These are phyloP conservation scores for Pistacia integerrima DNA, from an alignment of 345 rosid genomes.

Conservation along the genomic window DNA sequence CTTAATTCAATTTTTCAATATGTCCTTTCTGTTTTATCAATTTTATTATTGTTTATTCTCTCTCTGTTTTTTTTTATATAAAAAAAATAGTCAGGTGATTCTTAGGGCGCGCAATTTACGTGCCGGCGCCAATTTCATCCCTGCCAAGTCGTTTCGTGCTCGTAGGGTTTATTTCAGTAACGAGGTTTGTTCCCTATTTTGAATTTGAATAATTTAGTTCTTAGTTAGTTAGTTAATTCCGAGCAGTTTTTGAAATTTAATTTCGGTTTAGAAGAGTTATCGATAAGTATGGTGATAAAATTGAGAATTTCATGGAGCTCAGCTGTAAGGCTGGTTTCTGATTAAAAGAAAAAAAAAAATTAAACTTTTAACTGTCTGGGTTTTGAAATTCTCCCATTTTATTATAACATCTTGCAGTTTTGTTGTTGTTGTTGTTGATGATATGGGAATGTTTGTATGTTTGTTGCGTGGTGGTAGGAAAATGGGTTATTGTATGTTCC, in stretches of 20 bases:
- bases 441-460: slow-evolving; percentile 8
- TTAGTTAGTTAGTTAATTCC: neutral
- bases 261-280: neutral
- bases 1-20: neutral
- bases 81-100: slow-evolving; percentile 87
- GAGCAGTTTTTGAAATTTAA: neutral
- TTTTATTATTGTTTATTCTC: neutral
- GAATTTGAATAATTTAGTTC: neutral
- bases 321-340: no score
- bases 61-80: no score
- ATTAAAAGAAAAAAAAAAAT: no score
- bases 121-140: slow-evolving; percentile 83
- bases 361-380: no score
- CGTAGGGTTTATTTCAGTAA: slow-evolving; percentile 81
- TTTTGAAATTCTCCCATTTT: no score
- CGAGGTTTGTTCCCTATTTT: slow-evolving; percentile 56
- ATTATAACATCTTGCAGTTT: no score
- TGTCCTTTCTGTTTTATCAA: neutral
- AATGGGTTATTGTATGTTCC: slow-evolving; percentile 90
- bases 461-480: slow-evolving; percentile 53
- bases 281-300: no score
- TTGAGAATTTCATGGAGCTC: neutral
- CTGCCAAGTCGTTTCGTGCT: slow-evolving; percentile 81
- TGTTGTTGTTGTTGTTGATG: neutral
- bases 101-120: slow-evolving; percentile 89